Evolutionary conservation across 805 yeast genomes (phyloP), one percentile per base, ranked within the genome.

Genomic region (Candida nitratophila): DNA sequence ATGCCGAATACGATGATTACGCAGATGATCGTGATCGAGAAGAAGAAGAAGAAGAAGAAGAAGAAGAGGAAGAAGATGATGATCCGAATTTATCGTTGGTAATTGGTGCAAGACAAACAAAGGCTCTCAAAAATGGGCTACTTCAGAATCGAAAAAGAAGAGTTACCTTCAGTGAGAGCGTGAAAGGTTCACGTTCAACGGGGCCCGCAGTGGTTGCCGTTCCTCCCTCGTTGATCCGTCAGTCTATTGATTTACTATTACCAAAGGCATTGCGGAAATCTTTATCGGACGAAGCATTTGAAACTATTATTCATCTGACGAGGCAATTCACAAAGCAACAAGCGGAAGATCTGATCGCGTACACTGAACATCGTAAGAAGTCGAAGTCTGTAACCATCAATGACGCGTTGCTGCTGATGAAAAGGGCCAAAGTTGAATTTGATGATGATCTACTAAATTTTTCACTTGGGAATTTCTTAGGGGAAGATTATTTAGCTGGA

Each of bases 321-420:
- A 54, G 57, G 20, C 63, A 60, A 36, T 71, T 71, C 39, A 53
- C 70, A 35, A 47, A 51, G 21, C 65, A 63, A 20, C 63, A 69
- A 44, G 44, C 65, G 49, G 45, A 41, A 0, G 72, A 69, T 46
- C 52, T 70, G 39, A 49, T 55, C 19, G 59, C 63, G 3, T 65
- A 61, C 47, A 66, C 69, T 2, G 50, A 46, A 15, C 70, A 66
- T 47, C 48, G 56, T 17, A 56, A 54, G 4, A 53, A 57, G 17
- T 49, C 64, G 12, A 52, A 58, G 21, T 50, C 50, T 7, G 58
- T 68, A 14, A 56, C 52, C 31, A 55, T 56, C 19, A 59, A 57
- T 27, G 73, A 70, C 48, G 63, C 64, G 7, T 47, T 62, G 29
- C 50, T 70, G 22, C 50, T 61, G 27, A 50, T 68, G 47, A 60